A percentile compares a stretch with the other conserved stretches of the same genome.
Conservation (phyloP, 352 stramenopile genomes). For the Pythium brachiatum region DNA sequence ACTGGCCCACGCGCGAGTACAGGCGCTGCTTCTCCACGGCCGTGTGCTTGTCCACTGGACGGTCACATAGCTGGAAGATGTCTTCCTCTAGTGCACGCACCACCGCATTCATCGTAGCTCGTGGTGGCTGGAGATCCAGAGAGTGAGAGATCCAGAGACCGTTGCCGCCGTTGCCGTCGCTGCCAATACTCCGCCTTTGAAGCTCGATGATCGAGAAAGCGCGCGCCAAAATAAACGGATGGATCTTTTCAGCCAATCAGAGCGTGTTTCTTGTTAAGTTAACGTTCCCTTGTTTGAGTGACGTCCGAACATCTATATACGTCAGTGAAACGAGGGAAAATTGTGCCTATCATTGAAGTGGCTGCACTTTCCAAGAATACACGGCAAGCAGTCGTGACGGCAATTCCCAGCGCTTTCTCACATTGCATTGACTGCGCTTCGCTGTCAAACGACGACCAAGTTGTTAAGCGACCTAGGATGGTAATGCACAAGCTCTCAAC, state of each 20-base stretch:
- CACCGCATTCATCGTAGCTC: constrained; percentile 29
- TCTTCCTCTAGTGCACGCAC: constrained; percentile 47
- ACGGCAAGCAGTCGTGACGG: no score
- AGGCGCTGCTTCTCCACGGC: constrained; percentile 64
- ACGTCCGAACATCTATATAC: neutral
- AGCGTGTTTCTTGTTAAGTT: neutral
- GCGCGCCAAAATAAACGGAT: constrained; percentile 23
- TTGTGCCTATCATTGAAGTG: constrained; percentile 12
- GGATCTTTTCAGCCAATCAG: constrained; percentile 19
- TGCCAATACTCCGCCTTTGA: constrained; percentile 1
- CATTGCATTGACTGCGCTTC: no score
- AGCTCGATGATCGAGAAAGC: neutral
- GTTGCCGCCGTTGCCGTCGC: neutral
- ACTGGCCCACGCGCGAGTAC: constrained; percentile 75
- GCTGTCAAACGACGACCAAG: neutral
- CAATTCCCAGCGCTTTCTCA: no score
- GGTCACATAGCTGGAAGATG: constrained; percentile 36
- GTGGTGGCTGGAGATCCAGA: neutral
- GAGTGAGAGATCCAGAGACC: neutral
- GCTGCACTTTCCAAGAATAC: constrained; percentile 1
- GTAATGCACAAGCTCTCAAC: constrained; percentile 44
- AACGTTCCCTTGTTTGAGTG: neutral
- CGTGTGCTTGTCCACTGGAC: constrained; percentile 26
- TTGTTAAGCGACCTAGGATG: constrained; percentile 7
- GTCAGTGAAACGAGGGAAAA: neutral